Conservation (phyloP, 169 alveolate species). For the Plasmodium sp. region DNA sequence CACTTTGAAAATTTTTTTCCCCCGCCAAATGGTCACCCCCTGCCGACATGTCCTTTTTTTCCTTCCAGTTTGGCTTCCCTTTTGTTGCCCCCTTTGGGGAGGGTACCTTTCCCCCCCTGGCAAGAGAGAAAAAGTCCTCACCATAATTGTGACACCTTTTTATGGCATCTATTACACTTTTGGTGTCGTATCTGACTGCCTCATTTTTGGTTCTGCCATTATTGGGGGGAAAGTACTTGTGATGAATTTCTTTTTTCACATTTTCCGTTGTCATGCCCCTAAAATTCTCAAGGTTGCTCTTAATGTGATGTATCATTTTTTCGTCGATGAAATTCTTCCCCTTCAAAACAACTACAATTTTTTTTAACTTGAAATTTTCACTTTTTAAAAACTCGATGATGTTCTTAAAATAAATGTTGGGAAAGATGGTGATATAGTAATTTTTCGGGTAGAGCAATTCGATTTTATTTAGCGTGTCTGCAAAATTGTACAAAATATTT, state of each 20-base stretch:
- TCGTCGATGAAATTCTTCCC: conserved; percentile 54
- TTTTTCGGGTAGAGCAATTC: conserved; percentile 75
- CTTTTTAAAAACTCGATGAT: conserved; percentile 75
- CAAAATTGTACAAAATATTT: conserved; percentile 74
- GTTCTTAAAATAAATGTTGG: conserved; percentile 74
- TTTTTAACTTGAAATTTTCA: conserved; percentile 72
- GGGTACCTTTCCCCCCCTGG: not conserved
- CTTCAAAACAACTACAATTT: conserved; percentile 60
- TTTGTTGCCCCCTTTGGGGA: not conserved
- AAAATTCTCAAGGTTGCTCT: conserved; percentile 22
- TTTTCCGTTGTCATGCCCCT: conserved; percentile 48
- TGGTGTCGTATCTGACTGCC: not conserved
- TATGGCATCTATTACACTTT: conserved; percentile 38
- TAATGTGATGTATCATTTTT: conserved; percentile 38
- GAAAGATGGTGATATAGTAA: conserved; percentile 70
- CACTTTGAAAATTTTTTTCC: not conserved
- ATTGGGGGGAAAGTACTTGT: not conserved
- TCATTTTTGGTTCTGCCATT: not conserved
- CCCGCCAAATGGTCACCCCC: not conserved
- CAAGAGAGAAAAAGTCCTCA: not conserved
- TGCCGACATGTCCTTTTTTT: not conserved
- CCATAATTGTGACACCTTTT: conserved; percentile 31
- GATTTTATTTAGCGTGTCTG: conserved; percentile 73
- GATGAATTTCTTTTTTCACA: not conserved
- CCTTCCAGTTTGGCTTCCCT: not conserved